Base-by-base conservation (phyloP, 2,329 filamentous ascomycete genomes). In the Beauveria varroae region DNA sequence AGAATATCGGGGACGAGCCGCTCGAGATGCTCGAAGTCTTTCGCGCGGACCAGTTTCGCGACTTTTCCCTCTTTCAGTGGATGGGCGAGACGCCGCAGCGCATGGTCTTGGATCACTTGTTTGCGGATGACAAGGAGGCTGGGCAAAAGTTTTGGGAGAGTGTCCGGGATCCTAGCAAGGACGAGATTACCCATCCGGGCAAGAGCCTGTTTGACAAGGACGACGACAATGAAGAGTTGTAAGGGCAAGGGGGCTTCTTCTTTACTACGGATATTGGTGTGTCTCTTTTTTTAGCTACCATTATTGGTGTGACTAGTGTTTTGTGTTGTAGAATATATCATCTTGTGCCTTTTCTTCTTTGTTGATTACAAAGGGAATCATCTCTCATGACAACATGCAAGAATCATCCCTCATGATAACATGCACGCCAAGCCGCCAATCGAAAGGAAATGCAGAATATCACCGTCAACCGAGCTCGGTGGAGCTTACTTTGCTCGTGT, bases 1-100 rank as follows among this genome's bases (percentile, higher is more conserved):
- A 93, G 79, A 92, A 92, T 67, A 84, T 90, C 46, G 86, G 88
- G n/a, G 84, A 89, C 54, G 88, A 91, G 71, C 83, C 88, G 20
- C 74, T 93, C 2, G 86, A 90, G 70, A 88, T 92, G 72, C 76
- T 93, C 12, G 89, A 93, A 73, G 85, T 93, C 18, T 89, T 93
- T 75, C 80, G 86, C 55, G 82, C 87, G 0, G 84, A 89, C 65
- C 80, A 86, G 70, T 92, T 91, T 70, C 78, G 86, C 64, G 87
- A 91, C 69, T 89, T 91, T 66, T 87, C 84, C 0, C 76, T 90
- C 20, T 89, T 89, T 74, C 86, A 90, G 74, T 91, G 88, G 88
- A 78, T 91, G 72, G 87, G 86, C 4, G 86, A 89, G 76, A 89
- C 87, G 8, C 88, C 88, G 1, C 79, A 81, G 75, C 78, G 82